These are phyloP conservation scores for Aspergillus fumigatus DNA, from an alignment of 2,329 filamentous ascomycete species.

Conservation along the genomic window DNA sequence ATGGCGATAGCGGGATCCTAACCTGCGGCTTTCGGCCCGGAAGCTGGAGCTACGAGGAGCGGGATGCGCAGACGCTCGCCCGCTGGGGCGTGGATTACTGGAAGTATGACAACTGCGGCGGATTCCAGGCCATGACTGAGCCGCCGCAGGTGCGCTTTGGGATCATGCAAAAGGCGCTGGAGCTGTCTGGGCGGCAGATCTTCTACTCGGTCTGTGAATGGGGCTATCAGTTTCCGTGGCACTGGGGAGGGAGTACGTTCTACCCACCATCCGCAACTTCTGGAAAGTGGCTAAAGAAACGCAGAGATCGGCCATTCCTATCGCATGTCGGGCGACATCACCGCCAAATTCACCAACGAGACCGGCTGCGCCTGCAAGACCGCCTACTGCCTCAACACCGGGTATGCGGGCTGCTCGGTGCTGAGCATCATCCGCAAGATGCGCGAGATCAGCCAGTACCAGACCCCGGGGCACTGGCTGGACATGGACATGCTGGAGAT, in stretches of 20 bases:
- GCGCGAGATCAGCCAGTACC: slow-evolving; percentile 19
- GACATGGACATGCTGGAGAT: slow-evolving; percentile 46
- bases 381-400: slow-evolving; percentile 31
- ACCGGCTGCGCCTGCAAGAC: slow-evolving; percentile 17
- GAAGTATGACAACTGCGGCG: slow-evolving; percentile 51
- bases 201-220: slow-evolving; percentile 48
- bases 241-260: slow-evolving; percentile 39
- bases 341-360: slow-evolving; percentile 14
- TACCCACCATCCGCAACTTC: too few relatives aligned
- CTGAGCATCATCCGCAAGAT: slow-evolving; percentile 9
- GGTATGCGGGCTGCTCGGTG: slow-evolving; percentile 25
- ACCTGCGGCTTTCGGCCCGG: slow-evolving; percentile 47
- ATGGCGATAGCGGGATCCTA: slow-evolving; percentile 37
- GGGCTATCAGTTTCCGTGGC: slow-evolving; percentile 44
- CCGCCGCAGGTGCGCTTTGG: slow-evolving; percentile 36
- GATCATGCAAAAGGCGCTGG: slow-evolving; percentile 46
- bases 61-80: slow-evolving; percentile 53
- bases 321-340: slow-evolving; percentile 26
- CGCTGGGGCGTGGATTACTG: slow-evolving; percentile 53
- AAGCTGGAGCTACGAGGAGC: slow-evolving; percentile 44
- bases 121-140: slow-evolving; percentile 14
- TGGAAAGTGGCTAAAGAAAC: too few relatives aligned
- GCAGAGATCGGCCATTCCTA: slow-evolving; percentile 17
- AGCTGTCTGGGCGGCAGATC: slow-evolving; percentile 40
- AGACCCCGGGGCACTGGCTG: slow-evolving; percentile 19